Base-by-base conservation (phyloP, 2,329 filamentous ascomycete genomes). In the Dendrostoma leiphaemia region DNA sequence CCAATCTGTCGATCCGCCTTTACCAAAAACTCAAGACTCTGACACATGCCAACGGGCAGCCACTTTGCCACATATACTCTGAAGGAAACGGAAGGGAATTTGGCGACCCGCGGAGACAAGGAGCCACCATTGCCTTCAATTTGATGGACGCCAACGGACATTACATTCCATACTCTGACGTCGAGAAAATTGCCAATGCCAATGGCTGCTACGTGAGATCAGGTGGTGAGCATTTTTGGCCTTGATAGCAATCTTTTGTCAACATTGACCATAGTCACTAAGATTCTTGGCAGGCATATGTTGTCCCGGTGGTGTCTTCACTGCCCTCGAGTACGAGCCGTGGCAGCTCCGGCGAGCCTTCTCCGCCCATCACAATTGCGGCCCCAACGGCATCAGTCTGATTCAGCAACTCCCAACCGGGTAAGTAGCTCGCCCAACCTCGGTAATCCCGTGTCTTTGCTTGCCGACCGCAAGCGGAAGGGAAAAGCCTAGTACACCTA, bases 121-220 rank as follows among this genome's bases (percentile, higher is more conserved):
- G 85, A 2, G 77, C 83, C 1, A 86, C 82, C 0, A 70, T 89
- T 21, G 81, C 84, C 2, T 86, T 89, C 69, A 89, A 87, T 58
- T 67, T 88, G 12, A 66, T 77, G 24, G 68, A 68, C n/a, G 64
- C 74, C 3, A 74, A 80, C 53, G 83, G 83, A 1, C 68, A 68
- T 1, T 78, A 80, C 60, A 69, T 85, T 28, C 74, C 80, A 1
- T 85, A 84, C 62, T 75, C 75, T 2, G 74, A 79, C 2, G 80
- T 86, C n/a, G 85, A 88, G 66, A 71, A 71, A 29, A 68, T 77
- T 17, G 83, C 85, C 0, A 80, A 84, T 58, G 68, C 74, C 12
- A 70, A 74, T 3, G 71, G 74, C 6, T 81, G 88, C 51, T 86
- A 82, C 60, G 73, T 89, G 29, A 75, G 85, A 44, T 83, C 82